Evolutionary conservation across 2,329 filamentous ascomycete genomes (phyloP).

Genomic region (Penicillium sp.): DNA sequence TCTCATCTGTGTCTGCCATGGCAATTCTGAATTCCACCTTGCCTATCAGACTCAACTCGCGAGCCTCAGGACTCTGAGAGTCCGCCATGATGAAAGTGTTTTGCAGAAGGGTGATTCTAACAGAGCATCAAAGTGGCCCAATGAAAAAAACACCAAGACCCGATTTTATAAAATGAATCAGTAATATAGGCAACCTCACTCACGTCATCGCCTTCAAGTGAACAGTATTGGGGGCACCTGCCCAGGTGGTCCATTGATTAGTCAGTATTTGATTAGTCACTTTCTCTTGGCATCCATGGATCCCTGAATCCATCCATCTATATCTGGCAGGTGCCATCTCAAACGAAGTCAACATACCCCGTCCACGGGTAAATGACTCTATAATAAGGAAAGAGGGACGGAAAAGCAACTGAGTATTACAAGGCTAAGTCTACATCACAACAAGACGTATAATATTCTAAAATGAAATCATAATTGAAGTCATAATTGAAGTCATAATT

Average conservation of each 20-base stretch:
- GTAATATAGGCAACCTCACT: constrained; percentile 8
- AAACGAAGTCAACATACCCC: not conserved
- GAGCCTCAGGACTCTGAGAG: constrained; percentile 47
- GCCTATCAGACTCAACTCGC: constrained; percentile 77
- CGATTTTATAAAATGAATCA: not conserved
- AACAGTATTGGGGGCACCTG: constrained; percentile 1
- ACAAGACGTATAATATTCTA: not conserved
- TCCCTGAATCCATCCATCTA: too few relatives aligned
- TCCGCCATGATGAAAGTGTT: constrained; percentile 31
- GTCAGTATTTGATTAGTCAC: not conserved
- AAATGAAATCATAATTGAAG: not conserved
- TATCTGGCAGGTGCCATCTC: not conserved
- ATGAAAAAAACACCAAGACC: not conserved
- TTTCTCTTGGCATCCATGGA: not conserved
- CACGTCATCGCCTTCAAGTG: constrained; percentile 7
- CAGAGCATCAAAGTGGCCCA: constrained; percentile 3
- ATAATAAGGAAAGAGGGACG: not conserved
- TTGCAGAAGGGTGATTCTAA: not conserved
- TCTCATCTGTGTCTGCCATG: constrained; percentile 77
- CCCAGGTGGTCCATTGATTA: not conserved
- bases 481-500: not conserved
- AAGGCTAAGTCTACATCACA: not conserved
- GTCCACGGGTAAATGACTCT: not conserved
- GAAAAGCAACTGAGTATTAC: not conserved
- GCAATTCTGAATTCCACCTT: constrained; percentile 83